These are phyloP conservation scores for Cupressus sempervirens DNA, from an alignment of 75 land plant species.

Conservation along the genomic window DNA sequence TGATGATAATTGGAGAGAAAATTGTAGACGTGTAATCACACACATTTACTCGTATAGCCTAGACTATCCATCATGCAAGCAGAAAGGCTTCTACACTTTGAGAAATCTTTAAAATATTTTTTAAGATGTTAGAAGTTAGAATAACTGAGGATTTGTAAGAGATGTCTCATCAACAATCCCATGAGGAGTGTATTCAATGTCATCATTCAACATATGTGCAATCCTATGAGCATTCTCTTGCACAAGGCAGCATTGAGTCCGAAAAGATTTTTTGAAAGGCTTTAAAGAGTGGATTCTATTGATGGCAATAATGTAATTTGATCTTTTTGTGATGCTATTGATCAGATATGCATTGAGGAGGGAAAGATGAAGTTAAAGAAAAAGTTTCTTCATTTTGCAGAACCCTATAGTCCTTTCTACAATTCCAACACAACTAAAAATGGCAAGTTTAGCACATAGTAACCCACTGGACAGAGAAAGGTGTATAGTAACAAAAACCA, in stretches of 20 bases:
- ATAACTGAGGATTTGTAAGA: not conserved
- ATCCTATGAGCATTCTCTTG: not conserved
- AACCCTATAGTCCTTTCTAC: not conserved
- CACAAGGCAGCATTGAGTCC: not conserved
- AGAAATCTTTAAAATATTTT: not conserved
- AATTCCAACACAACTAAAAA: not conserved
- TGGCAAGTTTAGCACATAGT: not conserved
- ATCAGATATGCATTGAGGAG: not conserved
- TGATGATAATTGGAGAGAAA: not conserved
- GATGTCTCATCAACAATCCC: not conserved
- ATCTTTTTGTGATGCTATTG: not conserved
- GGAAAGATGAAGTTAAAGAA: not conserved
- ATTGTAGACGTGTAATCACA: not conserved
- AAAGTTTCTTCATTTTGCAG: not conserved
- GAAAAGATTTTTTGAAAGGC: not conserved
- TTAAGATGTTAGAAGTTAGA: not conserved
- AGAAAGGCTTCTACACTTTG: not conserved
- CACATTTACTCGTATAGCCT: not conserved
- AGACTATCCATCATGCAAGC: not conserved
- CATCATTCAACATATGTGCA: not conserved
- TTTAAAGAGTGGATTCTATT: not conserved
- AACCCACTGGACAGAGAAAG: not conserved
- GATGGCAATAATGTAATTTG: not conserved
- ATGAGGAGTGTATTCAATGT: too few relatives aligned
- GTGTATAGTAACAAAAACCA: not conserved